Evolutionary conservation across 768 basidiomycete genomes (phyloP).

Genomic region (Galerina marginata): DNA sequence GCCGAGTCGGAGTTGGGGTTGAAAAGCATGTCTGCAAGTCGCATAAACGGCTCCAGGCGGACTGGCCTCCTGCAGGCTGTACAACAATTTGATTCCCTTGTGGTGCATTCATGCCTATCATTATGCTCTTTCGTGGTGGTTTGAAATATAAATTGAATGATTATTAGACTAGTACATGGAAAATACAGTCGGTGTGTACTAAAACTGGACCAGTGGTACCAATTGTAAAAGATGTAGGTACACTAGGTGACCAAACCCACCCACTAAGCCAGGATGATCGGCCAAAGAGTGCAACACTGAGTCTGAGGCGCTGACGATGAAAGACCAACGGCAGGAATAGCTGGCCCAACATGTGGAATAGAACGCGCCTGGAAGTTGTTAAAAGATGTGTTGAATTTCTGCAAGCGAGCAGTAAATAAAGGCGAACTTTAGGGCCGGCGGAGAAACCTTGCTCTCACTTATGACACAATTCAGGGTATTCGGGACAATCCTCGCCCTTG

Average conservation of each 20-base stretch:
- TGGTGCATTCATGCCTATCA: too few species aligned
- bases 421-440: conserved; percentile 52
- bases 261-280: conserved; percentile 52
- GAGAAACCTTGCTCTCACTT: background rate
- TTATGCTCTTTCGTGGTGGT: too few species aligned
- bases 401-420: conserved; percentile 15
- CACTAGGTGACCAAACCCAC: conserved; percentile 69
- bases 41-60: too few species aligned
- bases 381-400: conserved; percentile 54
- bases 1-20: background rate
- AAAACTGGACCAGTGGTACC: too few species aligned
- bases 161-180: too few species aligned
- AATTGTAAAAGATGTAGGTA: conserved; percentile 41
- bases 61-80: too few species aligned
- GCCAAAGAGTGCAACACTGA: conserved; percentile 67
- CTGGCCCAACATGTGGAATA: conserved; percentile 64
- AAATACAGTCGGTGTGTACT: too few species aligned
- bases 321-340: conserved; percentile 43
- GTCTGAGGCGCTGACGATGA: conserved; percentile 66
- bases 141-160: too few species aligned
- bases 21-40: too few species aligned
- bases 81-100: too few species aligned
- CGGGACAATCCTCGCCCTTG: conserved; percentile 4
- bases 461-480: conserved; percentile 10
- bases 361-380: conserved; percentile 62